Base-by-base conservation (phyloP, 768 basidiomycete species). In the Podaxis sp. region DNA sequence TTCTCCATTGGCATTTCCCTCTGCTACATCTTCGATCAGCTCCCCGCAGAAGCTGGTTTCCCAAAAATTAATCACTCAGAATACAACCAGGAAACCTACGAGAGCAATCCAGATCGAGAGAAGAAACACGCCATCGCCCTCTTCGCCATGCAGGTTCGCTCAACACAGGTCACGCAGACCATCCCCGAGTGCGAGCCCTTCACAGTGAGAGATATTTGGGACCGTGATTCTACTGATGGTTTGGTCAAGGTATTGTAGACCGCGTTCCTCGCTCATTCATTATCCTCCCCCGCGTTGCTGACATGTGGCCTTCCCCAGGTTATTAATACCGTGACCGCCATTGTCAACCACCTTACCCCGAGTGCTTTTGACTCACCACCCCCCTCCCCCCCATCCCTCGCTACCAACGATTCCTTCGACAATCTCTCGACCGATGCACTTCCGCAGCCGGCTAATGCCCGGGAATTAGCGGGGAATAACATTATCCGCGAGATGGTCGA, bases 21-120 rank as follows among this genome's bases (percentile, higher is more conserved):
- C 67, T 96, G 94, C 78, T 97, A 91, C 79, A 87, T 99, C 68
- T 96, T 93, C 82, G 96, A 99, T 77, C 87, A 91, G 73, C 87
- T 98, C 60, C 89, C 90, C 41, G 74, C 75, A 55, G 80, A 88
- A 56, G 80, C 83, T 59, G 85, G 85, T 36, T 85, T 84, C 69
- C 80, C 74, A 55, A 82, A 79, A 75, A 82, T 83, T 64, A 81
- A 81, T 70, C 82, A 83, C 65, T 85, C 93, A 58, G 80, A 86
- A 68, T 91, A 89, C 57, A 85, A 87, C 70, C 81, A 85, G 36
- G 80, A 82, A 8, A 77, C 83, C 50, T 87, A 86, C 65, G 89
- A 91, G 27, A 73, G 80, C 57, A 83, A 86, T 59, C 88, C 90
- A 55, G 93, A 96, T 74, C 90, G 89, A 65, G 85, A 85, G 54